Conservation (phyloP, 495 filamentous ascomycete species). For the Podospora didyma region DNA sequence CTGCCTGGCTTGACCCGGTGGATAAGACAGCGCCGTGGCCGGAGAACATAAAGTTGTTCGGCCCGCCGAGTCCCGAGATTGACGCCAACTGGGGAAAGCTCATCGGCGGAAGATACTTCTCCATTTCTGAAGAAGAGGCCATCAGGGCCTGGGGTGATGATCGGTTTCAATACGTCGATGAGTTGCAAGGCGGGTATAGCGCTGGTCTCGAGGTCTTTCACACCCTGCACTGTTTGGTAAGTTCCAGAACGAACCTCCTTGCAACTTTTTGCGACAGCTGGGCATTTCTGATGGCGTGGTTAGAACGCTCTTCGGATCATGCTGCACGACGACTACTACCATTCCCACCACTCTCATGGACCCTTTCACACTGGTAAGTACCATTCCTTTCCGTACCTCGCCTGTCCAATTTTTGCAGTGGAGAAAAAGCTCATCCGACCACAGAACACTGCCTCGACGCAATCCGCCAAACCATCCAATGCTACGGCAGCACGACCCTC, state of each 20-base stretch:
- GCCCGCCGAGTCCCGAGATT: background rate
- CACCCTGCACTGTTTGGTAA: no score
- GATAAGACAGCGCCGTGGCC: background rate
- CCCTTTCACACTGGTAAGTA: background rate
- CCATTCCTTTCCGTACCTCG: background rate
- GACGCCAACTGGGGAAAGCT: background rate
- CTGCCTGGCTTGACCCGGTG: background rate
- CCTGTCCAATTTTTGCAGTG: background rate
- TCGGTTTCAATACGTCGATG: background rate
- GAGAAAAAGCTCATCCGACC: background rate
- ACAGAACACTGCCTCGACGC: slow-evolving; percentile 20
- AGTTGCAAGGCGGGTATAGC: background rate
- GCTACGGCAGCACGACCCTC: slow-evolving; percentile 17
- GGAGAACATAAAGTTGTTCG: background rate
- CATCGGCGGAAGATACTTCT: background rate
- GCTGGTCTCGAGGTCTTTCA: no score
- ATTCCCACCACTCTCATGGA: background rate
- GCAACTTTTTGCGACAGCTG: background rate
- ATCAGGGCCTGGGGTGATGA: background rate
- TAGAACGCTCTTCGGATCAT: slow-evolving; percentile 3
- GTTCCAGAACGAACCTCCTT: no score
- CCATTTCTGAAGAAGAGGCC: background rate
- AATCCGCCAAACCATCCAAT: slow-evolving; percentile 19
- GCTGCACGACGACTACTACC: slow-evolving; percentile 4
- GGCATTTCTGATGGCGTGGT: background rate